Evolutionary conservation across 345 rosid species (phyloP).

Genomic region (Eucalyptus pauciflora): DNA sequence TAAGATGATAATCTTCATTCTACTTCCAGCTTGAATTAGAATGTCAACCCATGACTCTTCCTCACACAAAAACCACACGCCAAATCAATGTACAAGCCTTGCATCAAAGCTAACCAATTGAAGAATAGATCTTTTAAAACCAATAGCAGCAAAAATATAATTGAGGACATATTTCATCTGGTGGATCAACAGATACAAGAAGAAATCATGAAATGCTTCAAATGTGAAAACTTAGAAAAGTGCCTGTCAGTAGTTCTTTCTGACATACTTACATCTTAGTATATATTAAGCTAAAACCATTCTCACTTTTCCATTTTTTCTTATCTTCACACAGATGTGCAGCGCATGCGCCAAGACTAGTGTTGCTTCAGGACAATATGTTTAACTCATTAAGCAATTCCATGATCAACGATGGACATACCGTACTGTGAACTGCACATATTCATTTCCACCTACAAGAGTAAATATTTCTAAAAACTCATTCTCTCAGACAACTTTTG

Average conservation of each 20-base stretch:
- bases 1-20: background rate
- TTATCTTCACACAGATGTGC: background rate
- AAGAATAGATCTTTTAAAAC: background rate
- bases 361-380: background rate
- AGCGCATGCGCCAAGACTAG: background rate
- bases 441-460: background rate
- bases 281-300: background rate
- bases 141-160: background rate
- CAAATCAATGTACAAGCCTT: background rate
- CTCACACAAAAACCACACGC: background rate
- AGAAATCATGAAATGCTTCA: background rate
- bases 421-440: background rate
- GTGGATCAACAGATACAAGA: background rate
- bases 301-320: background rate
- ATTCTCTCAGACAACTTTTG: background rate
- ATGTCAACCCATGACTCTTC: background rate
- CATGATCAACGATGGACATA: background rate
- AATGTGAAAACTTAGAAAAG: background rate
- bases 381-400: background rate
- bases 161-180: background rate
- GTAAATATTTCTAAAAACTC: background rate
- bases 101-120: background rate
- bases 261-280: background rate
- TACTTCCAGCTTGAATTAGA: background rate
- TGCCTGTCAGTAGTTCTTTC: background rate